Percentiles rank a stretch among this genome's conserved stretches.
phyloP scores from a whole-genome alignment of 176 grass and related monocot genomes.

The Pontederia paniculata region DNA sequence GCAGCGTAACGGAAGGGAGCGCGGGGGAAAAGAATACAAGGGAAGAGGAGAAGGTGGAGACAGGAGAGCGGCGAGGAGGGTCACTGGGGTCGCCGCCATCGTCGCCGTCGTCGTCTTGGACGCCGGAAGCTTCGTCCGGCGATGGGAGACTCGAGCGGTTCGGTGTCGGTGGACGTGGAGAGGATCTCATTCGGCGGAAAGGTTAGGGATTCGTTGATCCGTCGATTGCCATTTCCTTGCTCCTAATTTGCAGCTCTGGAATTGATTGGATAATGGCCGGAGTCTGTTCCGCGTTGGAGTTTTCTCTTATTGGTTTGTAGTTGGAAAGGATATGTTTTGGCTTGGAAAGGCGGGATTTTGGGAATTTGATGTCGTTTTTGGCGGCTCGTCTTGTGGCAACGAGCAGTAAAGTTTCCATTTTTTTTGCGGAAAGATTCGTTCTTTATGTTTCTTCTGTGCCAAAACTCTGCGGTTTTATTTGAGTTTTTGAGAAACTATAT shows the following conservation, averaged over 20 bases:
- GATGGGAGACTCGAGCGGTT: constrained; percentile 14
- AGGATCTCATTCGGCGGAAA: background rate
- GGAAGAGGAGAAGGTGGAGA: constrained; percentile 1
- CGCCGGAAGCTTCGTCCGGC: background rate
- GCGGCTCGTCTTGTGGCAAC: no score
- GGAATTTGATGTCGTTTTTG: no score
- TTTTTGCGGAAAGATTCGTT: background rate
- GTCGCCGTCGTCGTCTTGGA: no score
- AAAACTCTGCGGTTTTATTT: no score
- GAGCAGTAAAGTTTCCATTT: background rate
- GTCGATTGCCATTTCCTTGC: background rate
- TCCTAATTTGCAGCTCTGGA: background rate
- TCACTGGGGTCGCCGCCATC: background rate
- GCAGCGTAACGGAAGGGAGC: background rate
- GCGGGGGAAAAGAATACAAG: background rate
- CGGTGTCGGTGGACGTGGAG: constrained; percentile 18
- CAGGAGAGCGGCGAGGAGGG: background rate
- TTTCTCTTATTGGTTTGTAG: no score
- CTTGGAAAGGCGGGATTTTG: no score
- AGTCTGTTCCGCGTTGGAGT: background rate
- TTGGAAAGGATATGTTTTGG: no score
- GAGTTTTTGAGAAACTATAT: no score
- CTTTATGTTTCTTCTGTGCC: no score
- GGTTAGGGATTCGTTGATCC: background rate
- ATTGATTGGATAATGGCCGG: background rate